Percentiles rank a stretch among this genome's conserved stretches.
phyloP scores from a whole-genome alignment of 768 basidiomycete genomes.

The Kwoniella europaea region DNA sequence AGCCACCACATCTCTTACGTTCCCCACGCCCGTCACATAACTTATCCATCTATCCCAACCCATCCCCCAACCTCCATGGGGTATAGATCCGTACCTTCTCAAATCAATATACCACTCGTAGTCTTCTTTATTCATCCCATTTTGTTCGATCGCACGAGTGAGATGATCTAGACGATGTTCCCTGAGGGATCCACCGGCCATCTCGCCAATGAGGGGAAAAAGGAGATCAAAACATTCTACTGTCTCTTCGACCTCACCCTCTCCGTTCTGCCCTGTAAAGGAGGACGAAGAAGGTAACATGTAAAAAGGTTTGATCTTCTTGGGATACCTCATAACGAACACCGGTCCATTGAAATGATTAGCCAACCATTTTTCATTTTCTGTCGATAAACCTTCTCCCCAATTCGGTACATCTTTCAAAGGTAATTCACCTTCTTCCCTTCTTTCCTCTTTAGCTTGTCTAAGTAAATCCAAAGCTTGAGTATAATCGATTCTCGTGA shows the following conservation, averaged over 20 bases:
- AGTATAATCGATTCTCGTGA: conserved; percentile 78
- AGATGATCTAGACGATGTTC: conserved; percentile 56
- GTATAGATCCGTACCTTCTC: conserved; percentile 79
- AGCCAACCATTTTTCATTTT: conserved; percentile 91
- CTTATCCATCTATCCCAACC: conserved; percentile 90
- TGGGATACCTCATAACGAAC: conserved; percentile 90
- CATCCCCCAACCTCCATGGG: conserved; percentile 94
- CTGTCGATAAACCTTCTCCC: conserved; percentile 77
- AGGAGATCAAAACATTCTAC: conserved; percentile 97
- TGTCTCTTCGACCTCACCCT: conserved; percentile 65
- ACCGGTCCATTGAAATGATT: conserved; percentile 75
- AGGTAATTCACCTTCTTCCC: conserved; percentile 66
- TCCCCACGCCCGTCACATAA: conserved; percentile 84
- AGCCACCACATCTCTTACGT: conserved; percentile 88
- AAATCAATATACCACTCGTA: conserved; percentile 75
- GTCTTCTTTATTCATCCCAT: conserved; percentile 61
- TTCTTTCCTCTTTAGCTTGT: conserved; percentile 35
- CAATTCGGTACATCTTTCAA: conserved; percentile 58
- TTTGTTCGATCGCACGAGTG: conserved; percentile 62
- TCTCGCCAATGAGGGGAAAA: conserved; percentile 83
- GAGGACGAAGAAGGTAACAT: conserved; percentile 64
- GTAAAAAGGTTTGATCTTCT: conserved; percentile 87
- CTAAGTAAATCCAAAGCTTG: conserved; percentile 71
- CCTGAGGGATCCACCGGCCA: conserved; percentile 88
- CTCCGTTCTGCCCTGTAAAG: conserved; percentile 13